Conservation (phyloP, 179 eudicot species). For the Beta corolliflora region DNA sequence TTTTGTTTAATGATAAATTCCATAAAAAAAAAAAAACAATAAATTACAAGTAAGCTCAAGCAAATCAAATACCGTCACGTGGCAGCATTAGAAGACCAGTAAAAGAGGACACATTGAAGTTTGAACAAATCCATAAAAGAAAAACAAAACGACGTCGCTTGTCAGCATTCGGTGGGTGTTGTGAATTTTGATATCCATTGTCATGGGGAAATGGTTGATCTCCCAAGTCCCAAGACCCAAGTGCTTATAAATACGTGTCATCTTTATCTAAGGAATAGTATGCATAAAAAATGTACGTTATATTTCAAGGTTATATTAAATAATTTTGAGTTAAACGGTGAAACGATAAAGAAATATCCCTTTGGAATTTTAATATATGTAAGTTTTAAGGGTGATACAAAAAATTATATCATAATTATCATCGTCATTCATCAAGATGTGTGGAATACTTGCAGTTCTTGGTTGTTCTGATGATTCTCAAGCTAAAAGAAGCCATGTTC, state of each 20-base stretch:
- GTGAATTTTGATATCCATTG: not conserved
- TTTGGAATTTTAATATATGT: not conserved
- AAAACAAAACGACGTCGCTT: not conserved
- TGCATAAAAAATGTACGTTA: not conserved
- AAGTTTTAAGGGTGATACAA: too few species aligned
- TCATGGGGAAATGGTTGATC: not conserved
- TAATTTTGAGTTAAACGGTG: not conserved
- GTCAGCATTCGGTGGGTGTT: not conserved
- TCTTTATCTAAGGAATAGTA: not conserved
- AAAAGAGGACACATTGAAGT: too few species aligned
- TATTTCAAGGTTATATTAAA: too few species aligned
- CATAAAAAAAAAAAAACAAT: too few species aligned
- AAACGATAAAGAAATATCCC: not conserved
- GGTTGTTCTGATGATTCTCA: slow-evolving; percentile 50
- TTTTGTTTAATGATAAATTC: too few species aligned
- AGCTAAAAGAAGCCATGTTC: slow-evolving; percentile 42
- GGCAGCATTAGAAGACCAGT: too few species aligned
- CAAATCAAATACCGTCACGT: too few species aligned
- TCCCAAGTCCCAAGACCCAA: too few species aligned
- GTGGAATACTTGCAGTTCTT: slow-evolving; percentile 47
- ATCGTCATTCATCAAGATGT: slow-evolving; percentile 28
- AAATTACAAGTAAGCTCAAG: too few species aligned
- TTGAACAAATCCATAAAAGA: too few species aligned
- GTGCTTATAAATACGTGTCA: slow-evolving; percentile 1
- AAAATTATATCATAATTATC: too few species aligned